A percentile compares a stretch with the other conserved stretches of the same genome.
Conservation (phyloP, 768 basidiomycete species). For the Agaricus subrufescens region DNA sequence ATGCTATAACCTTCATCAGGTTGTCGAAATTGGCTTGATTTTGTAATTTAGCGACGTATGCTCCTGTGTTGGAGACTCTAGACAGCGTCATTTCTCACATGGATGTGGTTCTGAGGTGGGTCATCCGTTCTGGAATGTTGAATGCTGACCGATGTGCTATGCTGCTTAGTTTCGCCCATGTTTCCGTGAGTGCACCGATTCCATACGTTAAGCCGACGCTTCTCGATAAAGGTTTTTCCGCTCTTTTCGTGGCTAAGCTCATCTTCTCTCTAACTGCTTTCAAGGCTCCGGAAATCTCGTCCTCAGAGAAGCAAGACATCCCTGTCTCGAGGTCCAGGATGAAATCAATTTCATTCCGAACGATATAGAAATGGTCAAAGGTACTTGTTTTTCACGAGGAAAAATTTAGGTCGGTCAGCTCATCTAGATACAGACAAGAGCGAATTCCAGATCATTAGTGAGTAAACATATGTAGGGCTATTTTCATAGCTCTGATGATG, state of each 20-base stretch:
- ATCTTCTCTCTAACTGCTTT: neutral
- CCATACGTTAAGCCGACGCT: slow-evolving; percentile 86
- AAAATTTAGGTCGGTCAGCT: neutral
- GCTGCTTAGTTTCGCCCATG: slow-evolving; percentile 75
- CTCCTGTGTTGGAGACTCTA: slow-evolving; percentile 78
- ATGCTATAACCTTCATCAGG: slow-evolving; percentile 18
- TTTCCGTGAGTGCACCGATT: slow-evolving; percentile 81
- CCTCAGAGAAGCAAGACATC: slow-evolving; percentile 86
- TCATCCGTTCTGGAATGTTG: neutral
- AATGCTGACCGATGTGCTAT: neutral
- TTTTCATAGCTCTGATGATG: neutral
- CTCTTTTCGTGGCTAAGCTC: neutral
- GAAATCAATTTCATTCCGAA: slow-evolving; percentile 95
- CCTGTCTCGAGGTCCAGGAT: slow-evolving; percentile 94
- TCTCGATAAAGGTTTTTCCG: slow-evolving; percentile 60
- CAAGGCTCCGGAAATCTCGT: slow-evolving; percentile 77
- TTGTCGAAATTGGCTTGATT: neutral
- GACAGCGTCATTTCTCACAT: slow-evolving; percentile 84
- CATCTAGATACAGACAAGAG: slow-evolving; percentile 50
- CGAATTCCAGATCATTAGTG: slow-evolving; percentile 95
- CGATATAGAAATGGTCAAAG: slow-evolving; percentile 91
- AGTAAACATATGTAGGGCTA: slow-evolving; percentile 14
- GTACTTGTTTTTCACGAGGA: slow-evolving; percentile 24
- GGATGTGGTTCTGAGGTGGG: slow-evolving; percentile 86
- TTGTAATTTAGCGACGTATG: slow-evolving; percentile 76